phyloP scores from a whole-genome alignment of 805 yeast genomes.

The Wickerhamiella allomyrinae region DNA sequence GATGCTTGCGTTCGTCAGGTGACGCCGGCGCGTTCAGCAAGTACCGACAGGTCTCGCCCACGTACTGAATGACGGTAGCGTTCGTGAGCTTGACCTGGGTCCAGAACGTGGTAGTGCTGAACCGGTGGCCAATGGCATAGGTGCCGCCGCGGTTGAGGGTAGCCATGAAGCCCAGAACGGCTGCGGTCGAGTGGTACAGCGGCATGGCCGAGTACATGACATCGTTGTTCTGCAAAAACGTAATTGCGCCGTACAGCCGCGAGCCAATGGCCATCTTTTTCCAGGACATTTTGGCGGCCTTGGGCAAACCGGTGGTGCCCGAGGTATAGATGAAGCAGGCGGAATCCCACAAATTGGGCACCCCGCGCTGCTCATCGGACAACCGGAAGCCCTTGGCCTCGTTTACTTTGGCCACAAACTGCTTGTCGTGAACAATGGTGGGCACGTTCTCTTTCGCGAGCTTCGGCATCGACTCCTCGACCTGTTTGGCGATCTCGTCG shows the following conservation, averaged over 20 bases:
- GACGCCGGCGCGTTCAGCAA: conserved; percentile 50
- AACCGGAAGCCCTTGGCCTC: conserved; percentile 31
- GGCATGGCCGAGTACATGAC: conserved; percentile 88
- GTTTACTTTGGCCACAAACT: conserved; percentile 30
- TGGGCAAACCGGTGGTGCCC: conserved; percentile 91
- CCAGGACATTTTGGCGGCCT: conserved; percentile 90
- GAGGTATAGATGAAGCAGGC: conserved; percentile 74
- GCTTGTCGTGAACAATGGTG: conserved; percentile 19
- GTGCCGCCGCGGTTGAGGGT: conserved; percentile 54
- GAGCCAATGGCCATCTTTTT: conserved; percentile 65
- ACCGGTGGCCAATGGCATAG: conserved; percentile 63
- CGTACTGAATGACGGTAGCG: conserved; percentile 81
- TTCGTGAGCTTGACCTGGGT: conserved; percentile 57
- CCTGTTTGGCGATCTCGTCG: conserved; percentile 44
- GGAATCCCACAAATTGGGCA: conserved; percentile 44
- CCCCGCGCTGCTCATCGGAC: conserved; percentile 41
- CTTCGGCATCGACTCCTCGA: conserved; percentile 35
- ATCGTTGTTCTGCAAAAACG: conserved; percentile 40
- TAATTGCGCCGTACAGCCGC: conserved; percentile 51
- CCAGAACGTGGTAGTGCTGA: conserved; percentile 79
- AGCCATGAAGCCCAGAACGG: conserved; percentile 71
- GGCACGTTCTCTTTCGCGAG: conserved; percentile 19
- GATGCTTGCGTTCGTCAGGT: conserved; percentile 46
- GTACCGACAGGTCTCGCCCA: conserved; percentile 89
- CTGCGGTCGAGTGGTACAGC: conserved; percentile 85